Percentiles rank a stretch among this genome's conserved stretches.
phyloP scores from a whole-genome alignment of 202 grass and related monocot genomes.

The Zoysia matrella region DNA sequence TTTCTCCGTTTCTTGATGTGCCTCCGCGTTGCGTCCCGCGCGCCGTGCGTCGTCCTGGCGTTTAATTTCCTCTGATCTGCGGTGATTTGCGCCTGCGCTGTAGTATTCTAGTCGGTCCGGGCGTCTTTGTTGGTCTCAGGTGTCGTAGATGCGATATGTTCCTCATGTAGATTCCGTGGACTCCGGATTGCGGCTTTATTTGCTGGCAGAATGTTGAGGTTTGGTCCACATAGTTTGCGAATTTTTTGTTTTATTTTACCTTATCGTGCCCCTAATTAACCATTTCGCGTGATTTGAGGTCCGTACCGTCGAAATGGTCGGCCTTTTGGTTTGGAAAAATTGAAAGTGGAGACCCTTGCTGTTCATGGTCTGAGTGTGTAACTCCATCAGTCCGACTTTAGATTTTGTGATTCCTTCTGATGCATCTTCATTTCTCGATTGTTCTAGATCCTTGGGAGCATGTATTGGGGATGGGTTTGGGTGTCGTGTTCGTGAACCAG shows the following conservation, averaged over 20 bases:
- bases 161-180: conserved; percentile 23
- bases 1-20: conserved; percentile 45
- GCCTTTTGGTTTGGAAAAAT: background rate
- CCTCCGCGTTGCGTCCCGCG: conserved; percentile 4
- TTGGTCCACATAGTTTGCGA: background rate
- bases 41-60: background rate
- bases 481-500: conserved; percentile 74
- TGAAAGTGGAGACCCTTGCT: background rate
- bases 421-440: conserved; percentile 1
- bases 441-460: conserved; percentile 95
- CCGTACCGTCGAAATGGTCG: background rate
- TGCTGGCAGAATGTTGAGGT: background rate
- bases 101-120: background rate
- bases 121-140: background rate
- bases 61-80: conserved; percentile 29
- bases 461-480: conserved; percentile 81
- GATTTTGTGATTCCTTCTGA: conserved; percentile 15
- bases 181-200: background rate
- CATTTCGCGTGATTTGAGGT: conserved; percentile 30
- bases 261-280: background rate
- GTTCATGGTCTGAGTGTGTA: background rate
- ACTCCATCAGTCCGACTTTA: background rate
- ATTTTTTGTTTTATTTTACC: background rate
- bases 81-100: background rate
- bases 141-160: conserved; percentile 30